These are phyloP conservation scores for Arthrobotrys pseudoclavata DNA, from an alignment of 2,329 filamentous ascomycete species.

Conservation along the genomic window DNA sequence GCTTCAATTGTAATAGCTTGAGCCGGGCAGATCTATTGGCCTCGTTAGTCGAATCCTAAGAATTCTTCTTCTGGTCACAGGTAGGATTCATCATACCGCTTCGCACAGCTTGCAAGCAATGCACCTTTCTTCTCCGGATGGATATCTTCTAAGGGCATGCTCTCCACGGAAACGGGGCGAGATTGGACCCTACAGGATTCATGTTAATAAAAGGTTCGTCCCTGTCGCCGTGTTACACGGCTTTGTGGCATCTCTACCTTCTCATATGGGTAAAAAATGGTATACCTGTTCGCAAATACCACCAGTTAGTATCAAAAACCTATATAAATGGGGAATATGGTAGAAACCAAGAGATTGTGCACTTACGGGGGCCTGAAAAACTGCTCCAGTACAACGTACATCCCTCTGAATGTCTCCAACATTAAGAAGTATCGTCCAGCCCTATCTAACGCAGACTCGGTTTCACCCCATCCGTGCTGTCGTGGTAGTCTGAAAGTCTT, in stretches of 20 bases:
- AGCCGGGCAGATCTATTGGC: constrained; percentile 83
- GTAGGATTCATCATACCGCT: constrained; percentile 71
- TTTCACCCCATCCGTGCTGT: constrained; percentile 77
- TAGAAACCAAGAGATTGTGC: neutral
- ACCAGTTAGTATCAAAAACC: neutral
- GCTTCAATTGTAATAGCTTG: constrained; percentile 99
- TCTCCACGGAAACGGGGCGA: constrained; percentile 98
- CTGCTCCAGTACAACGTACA: constrained; percentile 98
- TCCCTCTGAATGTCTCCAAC: constrained; percentile 94
- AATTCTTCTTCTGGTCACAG: neutral
- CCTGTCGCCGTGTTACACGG: neutral
- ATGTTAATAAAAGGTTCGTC: neutral
- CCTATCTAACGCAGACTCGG: constrained; percentile 83
- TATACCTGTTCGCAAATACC: constrained; percentile 76
- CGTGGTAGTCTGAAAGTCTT: constrained; percentile 81
- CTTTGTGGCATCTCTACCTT: constrained; percentile 73
- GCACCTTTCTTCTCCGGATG: constrained; percentile 97
- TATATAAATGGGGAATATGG: neutral
- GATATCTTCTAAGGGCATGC: constrained; percentile 95
- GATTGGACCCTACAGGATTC: constrained; percentile 79
- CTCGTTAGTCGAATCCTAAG: constrained; percentile 52
- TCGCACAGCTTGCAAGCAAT: constrained; percentile 99
- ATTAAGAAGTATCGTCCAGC: constrained; percentile 94
- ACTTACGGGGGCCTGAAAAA: constrained; percentile 98
- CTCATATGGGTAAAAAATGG: constrained; percentile 98